Conservation (phyloP, 805 yeast species). For the Ogataea salicorniae region DNA sequence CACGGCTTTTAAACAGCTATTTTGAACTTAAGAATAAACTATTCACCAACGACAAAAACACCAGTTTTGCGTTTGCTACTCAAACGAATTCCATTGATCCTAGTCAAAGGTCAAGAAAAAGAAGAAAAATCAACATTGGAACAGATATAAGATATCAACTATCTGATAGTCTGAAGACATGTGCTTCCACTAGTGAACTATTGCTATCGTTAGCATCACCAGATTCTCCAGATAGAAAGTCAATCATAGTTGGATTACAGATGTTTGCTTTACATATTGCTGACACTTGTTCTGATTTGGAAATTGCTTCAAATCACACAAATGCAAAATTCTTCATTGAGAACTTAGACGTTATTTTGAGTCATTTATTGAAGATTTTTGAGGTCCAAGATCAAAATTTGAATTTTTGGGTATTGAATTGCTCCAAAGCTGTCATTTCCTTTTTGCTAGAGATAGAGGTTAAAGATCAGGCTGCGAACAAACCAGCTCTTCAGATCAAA, state of each 20-base stretch:
- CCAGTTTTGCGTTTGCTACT: neutral
- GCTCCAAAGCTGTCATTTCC: slow-evolving; percentile 6
- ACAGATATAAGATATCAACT: slow-evolving; percentile 17
- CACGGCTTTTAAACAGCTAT: slow-evolving; percentile 29
- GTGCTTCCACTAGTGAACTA: slow-evolving; percentile 27
- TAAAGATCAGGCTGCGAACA: neutral
- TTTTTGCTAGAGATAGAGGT: neutral
- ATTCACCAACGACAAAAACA: neutral
- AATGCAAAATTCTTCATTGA: neutral
- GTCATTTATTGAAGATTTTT: slow-evolving; percentile 14
- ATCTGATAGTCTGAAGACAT: slow-evolving; percentile 16
- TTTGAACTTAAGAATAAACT: slow-evolving; percentile 24
- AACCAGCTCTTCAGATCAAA: neutral
- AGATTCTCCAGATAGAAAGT: slow-evolving; percentile 9
- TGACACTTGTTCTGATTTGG: slow-evolving; percentile 4
- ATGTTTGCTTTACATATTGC: slow-evolving; percentile 25
- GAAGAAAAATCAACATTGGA: slow-evolving; percentile 27
- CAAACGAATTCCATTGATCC: neutral
- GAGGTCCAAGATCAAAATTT: slow-evolving; percentile 13
- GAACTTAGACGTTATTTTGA: slow-evolving; percentile 3
- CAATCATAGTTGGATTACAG: slow-evolving; percentile 26
- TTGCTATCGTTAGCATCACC: slow-evolving; percentile 15
- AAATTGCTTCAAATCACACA: neutral
- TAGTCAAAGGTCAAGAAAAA: slow-evolving; percentile 12
- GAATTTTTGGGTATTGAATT: slow-evolving; percentile 13